Base-by-base conservation (phyloP, 805 yeast species). In the Danielozyma ontarioensis region DNA sequence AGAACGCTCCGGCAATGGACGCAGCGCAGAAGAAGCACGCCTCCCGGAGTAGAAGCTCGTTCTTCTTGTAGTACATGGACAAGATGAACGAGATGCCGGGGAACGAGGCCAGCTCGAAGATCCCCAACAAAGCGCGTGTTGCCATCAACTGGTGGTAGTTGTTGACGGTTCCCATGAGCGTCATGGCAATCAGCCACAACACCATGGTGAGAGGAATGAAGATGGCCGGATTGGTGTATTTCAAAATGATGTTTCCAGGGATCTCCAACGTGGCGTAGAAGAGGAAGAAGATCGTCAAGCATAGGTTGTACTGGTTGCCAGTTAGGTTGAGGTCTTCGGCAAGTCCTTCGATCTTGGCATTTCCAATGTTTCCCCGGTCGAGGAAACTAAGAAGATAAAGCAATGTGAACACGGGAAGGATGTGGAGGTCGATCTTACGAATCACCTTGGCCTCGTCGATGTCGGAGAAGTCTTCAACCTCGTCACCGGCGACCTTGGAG, bases 281-380 rank as follows among this genome's bases (percentile, higher is more conserved):
- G 11, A 80, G 80, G 44, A 81, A 83, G 55, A 83, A 82, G 7
- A 82, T 72, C 5, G 85, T 78, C 42, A 83, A 66, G 3, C 83
- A 80, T 22, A 67, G 69, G 50, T 80, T 77, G 62, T 69, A 82
- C 47, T 82, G 80, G 44, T 69, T 67, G 6, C 81, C 81, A 2
- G 56, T 53, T 27, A 85, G 62, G 13, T 66, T 47, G 23, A 85
- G 55, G 36, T 78, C 83, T 1, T 48, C 56, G 14, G 68, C 67
- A 64, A 85, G 64, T 10, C 87, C 87, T 50, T 83, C 83, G 35
- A 80, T 72, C 39, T 77, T 77, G 5, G 95, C 94, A 56, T 85
- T 84, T 19, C 89, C 77, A 40, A 85, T 82, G 54, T 85, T 85
- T 37, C 84, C 89, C 55, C 94, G 69, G 54, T 85, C 94, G 49